Conservation (phyloP, 768 basidiomycete genomes). For the Agrocybe praecox region DNA sequence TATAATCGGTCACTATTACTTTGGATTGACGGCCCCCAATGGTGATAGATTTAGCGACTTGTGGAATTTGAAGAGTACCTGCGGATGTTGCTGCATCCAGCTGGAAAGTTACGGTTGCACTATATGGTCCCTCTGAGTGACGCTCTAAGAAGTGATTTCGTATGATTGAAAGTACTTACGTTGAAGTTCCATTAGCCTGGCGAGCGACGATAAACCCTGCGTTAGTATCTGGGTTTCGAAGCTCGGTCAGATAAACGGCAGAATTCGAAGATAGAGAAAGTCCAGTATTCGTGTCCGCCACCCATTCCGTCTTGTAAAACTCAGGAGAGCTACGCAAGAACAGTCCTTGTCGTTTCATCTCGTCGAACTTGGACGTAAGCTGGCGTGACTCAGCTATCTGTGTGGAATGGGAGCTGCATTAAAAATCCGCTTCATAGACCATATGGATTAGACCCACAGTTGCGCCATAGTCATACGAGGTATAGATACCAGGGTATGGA, state of each 20-base stretch:
- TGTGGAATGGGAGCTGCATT: background rate
- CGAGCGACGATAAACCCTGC: slow-evolving; percentile 72
- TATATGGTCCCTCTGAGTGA: slow-evolving; percentile 39
- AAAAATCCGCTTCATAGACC: background rate
- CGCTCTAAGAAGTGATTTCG: background rate
- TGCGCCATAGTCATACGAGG: slow-evolving; percentile 83
- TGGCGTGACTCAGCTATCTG: slow-evolving; percentile 67
- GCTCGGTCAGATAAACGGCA: slow-evolving; percentile 57
- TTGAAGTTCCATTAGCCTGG: slow-evolving; percentile 67
- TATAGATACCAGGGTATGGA: slow-evolving; percentile 77
- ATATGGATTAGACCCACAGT: slow-evolving; percentile 33
- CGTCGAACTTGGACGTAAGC: slow-evolving; percentile 68
- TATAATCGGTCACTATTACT: slow-evolving; percentile 69
- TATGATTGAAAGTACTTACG: slow-evolving; percentile 38
- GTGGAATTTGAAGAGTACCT: slow-evolving; percentile 59
- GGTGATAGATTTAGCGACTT: slow-evolving; percentile 50
- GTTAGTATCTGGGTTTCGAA: slow-evolving; percentile 68
- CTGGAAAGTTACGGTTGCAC: slow-evolving; percentile 55
- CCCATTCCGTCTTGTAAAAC: slow-evolving; percentile 78
- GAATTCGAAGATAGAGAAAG: slow-evolving; percentile 39
- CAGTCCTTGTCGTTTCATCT: slow-evolving; percentile 75
- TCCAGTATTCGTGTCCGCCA: slow-evolving; percentile 61
- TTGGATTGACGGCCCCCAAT: slow-evolving; percentile 75
- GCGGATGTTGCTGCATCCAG: slow-evolving; percentile 56
- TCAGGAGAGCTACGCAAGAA: slow-evolving; percentile 82